Conservation (phyloP, 2,329 filamentous ascomycete genomes). For the Passalora sequoiae region DNA sequence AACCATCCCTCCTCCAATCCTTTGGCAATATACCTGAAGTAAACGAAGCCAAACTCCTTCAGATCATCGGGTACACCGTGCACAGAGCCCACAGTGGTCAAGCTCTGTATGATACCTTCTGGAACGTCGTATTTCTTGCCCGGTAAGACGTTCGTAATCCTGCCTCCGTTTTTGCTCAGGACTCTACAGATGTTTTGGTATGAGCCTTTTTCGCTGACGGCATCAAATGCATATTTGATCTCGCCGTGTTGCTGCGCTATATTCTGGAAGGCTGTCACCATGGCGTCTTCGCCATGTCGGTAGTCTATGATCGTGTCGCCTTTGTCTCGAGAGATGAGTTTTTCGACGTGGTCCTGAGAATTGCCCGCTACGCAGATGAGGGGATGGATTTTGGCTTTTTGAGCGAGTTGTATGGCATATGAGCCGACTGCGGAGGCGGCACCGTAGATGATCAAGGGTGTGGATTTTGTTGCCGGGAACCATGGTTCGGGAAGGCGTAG, state of each 20-base stretch:
- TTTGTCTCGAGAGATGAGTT: constrained; percentile 48
- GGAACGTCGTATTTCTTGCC: constrained; percentile 41
- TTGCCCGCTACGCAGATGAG: constrained; percentile 57
- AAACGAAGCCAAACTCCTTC: constrained; percentile 36
- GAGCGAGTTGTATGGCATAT: constrained; percentile 55
- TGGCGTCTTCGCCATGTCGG: constrained; percentile 37
- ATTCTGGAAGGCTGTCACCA: constrained; percentile 29
- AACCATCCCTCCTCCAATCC: constrained; percentile 36
- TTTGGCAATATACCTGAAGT: constrained; percentile 30
- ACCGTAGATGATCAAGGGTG: constrained; percentile 44
- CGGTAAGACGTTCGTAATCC: constrained; percentile 33
- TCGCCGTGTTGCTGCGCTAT: constrained; percentile 22
- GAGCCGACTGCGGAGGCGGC: constrained; percentile 54
- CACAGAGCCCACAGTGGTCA: constrained; percentile 36
- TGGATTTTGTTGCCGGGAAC: constrained; percentile 28
- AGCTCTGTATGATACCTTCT: constrained; percentile 33
- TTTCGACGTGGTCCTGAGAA: constrained; percentile 48
- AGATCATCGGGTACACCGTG: constrained; percentile 25
- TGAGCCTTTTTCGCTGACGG: constrained; percentile 28
- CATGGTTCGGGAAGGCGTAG: constrained; percentile 43
- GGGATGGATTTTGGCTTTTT: constrained; percentile 52
- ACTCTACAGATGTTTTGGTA: constrained; percentile 38
- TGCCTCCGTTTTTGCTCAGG: constrained; percentile 31
- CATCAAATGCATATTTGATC: constrained; percentile 33
- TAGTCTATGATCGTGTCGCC: constrained; percentile 59